A percentile compares a stretch with the other conserved stretches of the same genome.
These are phyloP conservation scores for Postia placenta DNA, from an alignment of 768 basidiomycete species.

Conservation along the genomic window DNA sequence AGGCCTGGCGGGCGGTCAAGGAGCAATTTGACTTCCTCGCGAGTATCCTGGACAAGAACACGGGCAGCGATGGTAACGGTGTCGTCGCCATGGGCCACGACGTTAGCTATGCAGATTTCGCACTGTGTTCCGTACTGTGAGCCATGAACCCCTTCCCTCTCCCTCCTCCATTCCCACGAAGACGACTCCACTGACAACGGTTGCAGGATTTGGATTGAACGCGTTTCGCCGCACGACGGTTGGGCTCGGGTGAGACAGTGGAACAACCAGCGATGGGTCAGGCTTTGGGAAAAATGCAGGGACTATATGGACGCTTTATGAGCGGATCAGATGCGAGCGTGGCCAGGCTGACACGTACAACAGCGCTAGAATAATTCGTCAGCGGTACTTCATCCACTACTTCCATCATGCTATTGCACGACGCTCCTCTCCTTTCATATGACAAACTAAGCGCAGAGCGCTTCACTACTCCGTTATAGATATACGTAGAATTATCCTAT, in stretches of 20 bases:
- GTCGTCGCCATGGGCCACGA: slow-evolving; percentile 60
- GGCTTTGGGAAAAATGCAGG: slow-evolving; percentile 55
- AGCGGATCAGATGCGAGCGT: not conserved
- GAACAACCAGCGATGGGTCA: slow-evolving; percentile 64
- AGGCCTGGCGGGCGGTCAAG: slow-evolving; percentile 57
- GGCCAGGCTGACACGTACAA: too few species aligned
- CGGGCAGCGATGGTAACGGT: slow-evolving; percentile 52
- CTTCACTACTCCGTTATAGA: too few species aligned
- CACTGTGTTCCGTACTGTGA: slow-evolving; percentile 57
- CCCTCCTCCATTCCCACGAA: too few species aligned
- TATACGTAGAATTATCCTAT: too few species aligned
- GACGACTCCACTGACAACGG: too few species aligned
- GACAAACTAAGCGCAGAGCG: too few species aligned
- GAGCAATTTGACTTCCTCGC: slow-evolving; percentile 65
- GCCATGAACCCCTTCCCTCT: too few species aligned
- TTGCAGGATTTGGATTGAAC: slow-evolving; percentile 58
- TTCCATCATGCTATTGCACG: too few species aligned
- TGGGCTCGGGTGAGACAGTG: slow-evolving; percentile 65
- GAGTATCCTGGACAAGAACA: slow-evolving; percentile 61
- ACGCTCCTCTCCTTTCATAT: too few species aligned
- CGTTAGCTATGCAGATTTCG: slow-evolving; percentile 69
- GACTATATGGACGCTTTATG: slow-evolving; percentile 59
- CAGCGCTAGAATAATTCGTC: too few species aligned
- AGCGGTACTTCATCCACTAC: too few species aligned
- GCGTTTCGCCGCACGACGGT: slow-evolving; percentile 66